Conservation (phyloP, 2,329 filamentous ascomycete genomes). For the Microsporum audouinii region DNA sequence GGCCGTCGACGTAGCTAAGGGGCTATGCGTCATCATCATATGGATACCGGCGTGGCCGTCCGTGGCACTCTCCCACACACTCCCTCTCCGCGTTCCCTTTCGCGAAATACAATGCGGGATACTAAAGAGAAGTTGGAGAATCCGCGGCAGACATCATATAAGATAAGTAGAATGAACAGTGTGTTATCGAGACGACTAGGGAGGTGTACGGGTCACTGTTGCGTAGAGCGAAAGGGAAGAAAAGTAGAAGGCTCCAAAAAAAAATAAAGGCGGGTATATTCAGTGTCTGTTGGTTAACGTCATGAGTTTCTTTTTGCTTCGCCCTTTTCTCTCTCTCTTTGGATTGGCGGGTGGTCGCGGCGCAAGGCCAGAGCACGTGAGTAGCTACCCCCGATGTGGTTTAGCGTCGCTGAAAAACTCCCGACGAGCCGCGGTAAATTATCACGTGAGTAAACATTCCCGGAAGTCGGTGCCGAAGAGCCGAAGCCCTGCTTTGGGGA, state of each 20-base stretch:
- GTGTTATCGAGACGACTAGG: background rate
- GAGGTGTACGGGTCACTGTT: no score
- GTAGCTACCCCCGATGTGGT: background rate
- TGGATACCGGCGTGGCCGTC: background rate
- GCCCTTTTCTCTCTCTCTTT: background rate
- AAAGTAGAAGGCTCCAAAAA: background rate
- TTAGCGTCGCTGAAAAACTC: background rate
- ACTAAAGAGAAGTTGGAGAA: background rate
- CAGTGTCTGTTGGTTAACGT: background rate
- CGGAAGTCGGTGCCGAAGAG: background rate
- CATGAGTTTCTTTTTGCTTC: constrained; percentile 4
- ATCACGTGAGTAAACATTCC: background rate
- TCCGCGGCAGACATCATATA: background rate
- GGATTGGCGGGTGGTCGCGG: background rate
- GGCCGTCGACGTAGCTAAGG: background rate
- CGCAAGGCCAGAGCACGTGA: background rate
- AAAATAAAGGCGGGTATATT: background rate
- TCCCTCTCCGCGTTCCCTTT: background rate
- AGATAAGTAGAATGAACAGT: background rate
- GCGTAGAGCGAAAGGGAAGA: background rate
- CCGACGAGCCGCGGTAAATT: background rate
- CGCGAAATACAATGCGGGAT: background rate
- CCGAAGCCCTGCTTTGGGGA: background rate
- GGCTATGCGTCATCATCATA: background rate
- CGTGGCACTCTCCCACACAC: background rate